Base-by-base conservation (phyloP, 257 asterid species). In the Ajuga chamaepitys region DNA sequence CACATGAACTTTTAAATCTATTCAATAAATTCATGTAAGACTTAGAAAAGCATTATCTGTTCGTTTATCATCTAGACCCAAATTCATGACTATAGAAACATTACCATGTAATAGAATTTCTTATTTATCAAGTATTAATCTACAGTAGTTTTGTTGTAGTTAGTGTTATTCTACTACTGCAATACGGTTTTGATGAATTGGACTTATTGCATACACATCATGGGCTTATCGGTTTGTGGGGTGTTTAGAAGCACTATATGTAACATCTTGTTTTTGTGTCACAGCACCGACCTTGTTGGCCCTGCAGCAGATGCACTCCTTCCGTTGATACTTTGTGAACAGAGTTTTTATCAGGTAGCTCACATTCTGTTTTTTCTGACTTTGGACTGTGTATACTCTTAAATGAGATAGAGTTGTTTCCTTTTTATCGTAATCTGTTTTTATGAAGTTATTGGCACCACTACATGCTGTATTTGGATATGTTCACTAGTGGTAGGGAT, bases 261-360 rank as follows among this genome's bases (percentile, higher is more conserved):
- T 76, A 48, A 20, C 68, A 58, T 66, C 69, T 61, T 70, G 42
- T 41, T 75, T n/a, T 73, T 71, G 41, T 50, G 71, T 70, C 77
- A 42, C 92, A 93, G 99, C 77, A 58, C 77, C 24, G 99, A 93
- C 81, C 96, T 89, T 40, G 88, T 93, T 66, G 81, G 90, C 77
- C 68, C 95, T 50, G 92, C 95, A 52, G 99, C 97, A 22, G 99
- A 89, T 77, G 95, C 97, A 32, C 97, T 93, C 70, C 88, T 93
- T 62, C 95, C 99, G 3, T 73, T 93, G 80, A 83, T 93, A 68
- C 80, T 89, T 26, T 89, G 97, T 54, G 95, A 93, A 81, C 96
- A 84, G 72, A 69, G 67, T 83, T 79, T 88, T 74, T 93, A 86
- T 81, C 97, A 93, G 99, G 99, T 89, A 79, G 48, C 58, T 14